Base-by-base conservation (phyloP, 139 green algal genomes). In the Volvox reticuliferus region DNA sequence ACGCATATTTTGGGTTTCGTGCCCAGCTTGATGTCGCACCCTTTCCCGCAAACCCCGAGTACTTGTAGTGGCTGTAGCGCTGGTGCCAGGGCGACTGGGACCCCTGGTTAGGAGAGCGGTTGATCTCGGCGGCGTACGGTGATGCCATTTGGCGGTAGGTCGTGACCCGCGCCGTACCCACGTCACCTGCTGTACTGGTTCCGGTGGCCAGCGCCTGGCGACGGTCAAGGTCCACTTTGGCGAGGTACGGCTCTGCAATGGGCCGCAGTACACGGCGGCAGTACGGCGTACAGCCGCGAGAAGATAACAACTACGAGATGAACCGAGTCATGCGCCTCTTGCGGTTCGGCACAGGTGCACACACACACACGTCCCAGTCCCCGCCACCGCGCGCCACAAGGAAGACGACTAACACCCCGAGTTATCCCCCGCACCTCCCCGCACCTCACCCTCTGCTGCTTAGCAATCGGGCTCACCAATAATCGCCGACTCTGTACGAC, bases 41-140 rank as follows among this genome's bases (percentile, higher is more conserved):
- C n/a, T 83, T 85, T 17, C 93, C 93, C 78, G 79, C 91, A 88
- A 93, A 94, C 17, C 93, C 93, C 82, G 87, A 75, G 79, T 92
- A 91, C 92, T 94, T 94, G 92, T 95, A 95, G 79, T 95, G 93
- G 5, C 14, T 33, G 89, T 94, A 95, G 12, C 93, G 90, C 78
- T 94, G 92, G 55, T 94, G 93, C 87, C 93, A 95, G 83, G 91
- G 91, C 0, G 89, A 89, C 87, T 94, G 92, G 0, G 92, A 93
- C 50, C 93, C 93, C 28, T 91, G 84, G 82, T 93, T 89, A 21
- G 91, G 91, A 18, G 79, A 91, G 13, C 33, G 20, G 71, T 95
- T 93, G 37, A 93, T 37, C 17, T 90, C 92, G 14, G 80, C 79
- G 9, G 67, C 84, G 36, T 82, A 88, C 22, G 93, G 91, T 2